Conservation (phyloP, 352 stramenopile species). For the Globisporangium iwayamae region DNA sequence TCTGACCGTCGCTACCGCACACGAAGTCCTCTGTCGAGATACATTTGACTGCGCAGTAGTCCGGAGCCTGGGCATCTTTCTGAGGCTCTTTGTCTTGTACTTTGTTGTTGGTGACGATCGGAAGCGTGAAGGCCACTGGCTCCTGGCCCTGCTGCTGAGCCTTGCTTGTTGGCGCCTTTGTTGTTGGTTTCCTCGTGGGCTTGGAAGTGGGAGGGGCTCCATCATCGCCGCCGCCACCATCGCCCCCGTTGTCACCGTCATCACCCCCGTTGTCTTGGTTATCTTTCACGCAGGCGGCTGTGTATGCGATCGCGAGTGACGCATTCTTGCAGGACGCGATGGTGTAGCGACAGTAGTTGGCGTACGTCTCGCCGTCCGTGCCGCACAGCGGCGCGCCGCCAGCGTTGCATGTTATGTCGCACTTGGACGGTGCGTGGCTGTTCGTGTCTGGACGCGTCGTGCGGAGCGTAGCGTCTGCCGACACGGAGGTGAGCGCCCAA, state of each 20-base stretch:
- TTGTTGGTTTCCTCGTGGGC: not conserved
- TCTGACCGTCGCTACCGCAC: not conserved
- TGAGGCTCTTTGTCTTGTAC: not conserved
- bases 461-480: not conserved
- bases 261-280: constrained; percentile 9
- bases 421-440: not conserved
- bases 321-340: constrained; percentile 22
- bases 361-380: constrained; percentile 25
- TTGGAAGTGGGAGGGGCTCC: not conserved
- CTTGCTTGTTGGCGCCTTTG: not conserved
- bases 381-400: constrained; percentile 18
- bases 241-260: not conserved
- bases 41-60: constrained; percentile 3
- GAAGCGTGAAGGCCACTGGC: not conserved
- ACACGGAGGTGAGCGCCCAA: not conserved
- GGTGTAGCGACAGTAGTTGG: constrained; percentile 27
- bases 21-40: not conserved
- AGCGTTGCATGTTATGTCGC: constrained; percentile 6
- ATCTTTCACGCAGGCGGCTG: constrained; percentile 14
- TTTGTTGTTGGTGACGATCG: not conserved
- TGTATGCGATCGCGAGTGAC: constrained; percentile 27
- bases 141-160: not conserved
- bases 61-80: not conserved
- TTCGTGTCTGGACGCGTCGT: not conserved
- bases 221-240: constrained; percentile 2